Conservation (phyloP, 169 alveolate genomes). For the Pseudocohnilembus persalinus region DNA sequence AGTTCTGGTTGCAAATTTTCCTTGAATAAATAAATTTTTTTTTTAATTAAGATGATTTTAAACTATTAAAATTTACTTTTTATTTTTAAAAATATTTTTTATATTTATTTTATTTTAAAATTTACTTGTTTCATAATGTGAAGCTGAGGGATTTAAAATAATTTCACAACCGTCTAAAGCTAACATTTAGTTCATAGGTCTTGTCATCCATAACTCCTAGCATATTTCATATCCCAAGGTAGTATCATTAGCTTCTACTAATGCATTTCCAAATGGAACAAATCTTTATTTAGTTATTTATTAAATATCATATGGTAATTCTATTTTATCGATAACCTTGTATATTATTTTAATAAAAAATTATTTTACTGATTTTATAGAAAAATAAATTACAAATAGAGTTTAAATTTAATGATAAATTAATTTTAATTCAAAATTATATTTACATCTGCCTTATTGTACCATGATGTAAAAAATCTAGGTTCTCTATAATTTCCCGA, state of each 20-base stretch:
- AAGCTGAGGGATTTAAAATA: conserved; percentile 78
- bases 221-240: conserved; percentile 82
- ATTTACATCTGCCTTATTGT: not conserved
- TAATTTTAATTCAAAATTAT: not conserved
- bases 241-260: conserved; percentile 55
- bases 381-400: too few species aligned
- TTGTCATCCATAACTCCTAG: conserved; percentile 89
- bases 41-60: too few species aligned
- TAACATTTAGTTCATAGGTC: conserved; percentile 61
- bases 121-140: conserved; percentile 75
- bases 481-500: conserved; percentile 89
- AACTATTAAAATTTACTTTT: too few species aligned
- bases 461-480: conserved; percentile 89
- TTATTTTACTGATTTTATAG: too few species aligned
- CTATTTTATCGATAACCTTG: conserved; percentile 52
- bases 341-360: too few species aligned
- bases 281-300: conserved; percentile 55
- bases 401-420: not conserved
- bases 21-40: not conserved
- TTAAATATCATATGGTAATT: conserved; percentile 53
- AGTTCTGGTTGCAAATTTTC: conserved; percentile 42
- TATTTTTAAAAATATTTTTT: too few species aligned
- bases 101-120: too few species aligned
- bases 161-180: conserved; percentile 85
- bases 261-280: conserved; percentile 72